phyloP scores from a whole-genome alignment of 495 filamentous ascomycete genomes.

The Oidiodendron maius region DNA sequence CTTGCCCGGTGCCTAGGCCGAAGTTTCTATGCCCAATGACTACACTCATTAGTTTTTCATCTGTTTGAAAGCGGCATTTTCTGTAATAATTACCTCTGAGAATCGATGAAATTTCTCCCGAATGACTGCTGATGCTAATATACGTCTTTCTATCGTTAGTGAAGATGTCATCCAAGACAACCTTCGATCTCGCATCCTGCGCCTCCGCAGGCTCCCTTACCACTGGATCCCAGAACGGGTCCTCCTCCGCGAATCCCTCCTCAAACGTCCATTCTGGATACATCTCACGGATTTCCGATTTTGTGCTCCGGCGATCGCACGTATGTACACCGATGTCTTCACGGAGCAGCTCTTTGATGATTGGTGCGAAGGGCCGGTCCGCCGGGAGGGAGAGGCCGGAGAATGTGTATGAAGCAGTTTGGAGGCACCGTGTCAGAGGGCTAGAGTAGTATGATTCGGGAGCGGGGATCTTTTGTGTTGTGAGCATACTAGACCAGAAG shows the following conservation, averaged over 20 bases:
- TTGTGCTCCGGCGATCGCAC: conserved; percentile 63
- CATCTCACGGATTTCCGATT: conserved; percentile 45
- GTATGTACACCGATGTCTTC: conserved; percentile 72
- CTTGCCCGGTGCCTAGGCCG: conserved; percentile 56
- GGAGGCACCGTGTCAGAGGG: conserved; percentile 61
- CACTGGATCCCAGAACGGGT: conserved; percentile 54
- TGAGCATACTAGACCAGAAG: conserved; percentile 57
- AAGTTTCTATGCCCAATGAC: conserved; percentile 57
- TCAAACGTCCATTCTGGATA: conserved; percentile 62
- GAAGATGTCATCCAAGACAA: conserved; percentile 61
- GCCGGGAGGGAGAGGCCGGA: conserved; percentile 43
- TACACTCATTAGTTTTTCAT: conserved; percentile 7
- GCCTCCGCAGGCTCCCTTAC: conserved; percentile 47
- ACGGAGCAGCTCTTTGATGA: conserved; percentile 65
- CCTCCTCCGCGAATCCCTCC: conserved; percentile 52
- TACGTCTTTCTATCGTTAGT: conserved; percentile 49
- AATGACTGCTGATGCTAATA: conserved; percentile 65
- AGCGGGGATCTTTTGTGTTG: conserved; percentile 48
- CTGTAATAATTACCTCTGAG: conserved; percentile 42
- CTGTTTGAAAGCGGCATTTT: no score
- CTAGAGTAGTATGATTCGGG: conserved; percentile 63
- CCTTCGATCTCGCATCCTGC: conserved; percentile 47
- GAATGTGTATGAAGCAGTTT: conserved; percentile 61
- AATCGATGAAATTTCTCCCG: conserved; percentile 54
- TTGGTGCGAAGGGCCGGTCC: conserved; percentile 47